A percentile compares a stretch with the other conserved stretches of the same genome.
These are phyloP conservation scores for Penicillium glabrum DNA, from an alignment of 2,329 filamentous ascomycete genomes.

Conservation along the genomic window DNA sequence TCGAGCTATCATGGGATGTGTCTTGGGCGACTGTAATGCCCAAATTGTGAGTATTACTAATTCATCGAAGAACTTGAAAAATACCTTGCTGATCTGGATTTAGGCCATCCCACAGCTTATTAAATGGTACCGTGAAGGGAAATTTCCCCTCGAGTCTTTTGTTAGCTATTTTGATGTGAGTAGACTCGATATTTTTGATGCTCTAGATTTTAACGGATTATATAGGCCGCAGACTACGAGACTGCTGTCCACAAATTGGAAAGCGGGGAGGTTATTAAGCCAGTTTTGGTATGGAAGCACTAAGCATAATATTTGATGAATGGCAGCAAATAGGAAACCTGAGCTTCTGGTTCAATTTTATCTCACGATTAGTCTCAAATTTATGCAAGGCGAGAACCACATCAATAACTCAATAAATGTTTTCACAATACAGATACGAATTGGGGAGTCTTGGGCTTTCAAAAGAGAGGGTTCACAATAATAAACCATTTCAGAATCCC, in stretches of 20 bases:
- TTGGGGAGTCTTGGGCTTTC: not conserved
- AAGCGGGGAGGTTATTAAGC: slow-evolving; percentile 1
- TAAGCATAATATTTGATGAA: not conserved
- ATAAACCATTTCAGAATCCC: not conserved
- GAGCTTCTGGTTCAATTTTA: no score
- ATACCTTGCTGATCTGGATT: not conserved
- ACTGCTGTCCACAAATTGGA: not conserved
- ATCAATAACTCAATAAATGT: no score
- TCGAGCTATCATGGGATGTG: slow-evolving; percentile 15
- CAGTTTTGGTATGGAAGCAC: slow-evolving; percentile 7
- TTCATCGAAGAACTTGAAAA: not conserved
- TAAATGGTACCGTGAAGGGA: slow-evolving; percentile 18
- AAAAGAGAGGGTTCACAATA: not conserved
- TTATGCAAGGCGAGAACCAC: no score
- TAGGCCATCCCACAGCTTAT: slow-evolving; percentile 18
- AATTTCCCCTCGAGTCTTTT: slow-evolving; percentile 16
- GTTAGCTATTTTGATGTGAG: slow-evolving; percentile 13
- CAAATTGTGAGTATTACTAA: not conserved
- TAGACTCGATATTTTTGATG: not conserved
- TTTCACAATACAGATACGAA: not conserved
- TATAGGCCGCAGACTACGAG: slow-evolving; percentile 3
- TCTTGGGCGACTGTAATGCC: slow-evolving; percentile 17
- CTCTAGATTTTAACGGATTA: no score
- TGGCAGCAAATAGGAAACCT: no score
- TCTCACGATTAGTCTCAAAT: no score